Percentiles rank a stretch among this genome's conserved stretches.
phyloP scores from a whole-genome alignment of 2,329 filamentous ascomycete genomes.

The Diaporthe caulivora region DNA sequence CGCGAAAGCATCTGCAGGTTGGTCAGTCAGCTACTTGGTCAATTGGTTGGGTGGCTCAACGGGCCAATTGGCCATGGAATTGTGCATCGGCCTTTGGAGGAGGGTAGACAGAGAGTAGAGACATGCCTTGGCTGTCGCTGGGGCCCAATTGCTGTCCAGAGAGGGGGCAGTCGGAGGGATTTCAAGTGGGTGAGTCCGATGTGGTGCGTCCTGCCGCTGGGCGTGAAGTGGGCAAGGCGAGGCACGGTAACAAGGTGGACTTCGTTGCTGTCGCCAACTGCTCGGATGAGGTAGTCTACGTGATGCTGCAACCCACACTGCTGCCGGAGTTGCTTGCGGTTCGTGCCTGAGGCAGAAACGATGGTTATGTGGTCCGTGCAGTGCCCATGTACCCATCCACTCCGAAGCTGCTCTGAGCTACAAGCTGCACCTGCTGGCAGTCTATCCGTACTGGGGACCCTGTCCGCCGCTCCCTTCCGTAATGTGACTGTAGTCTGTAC shows the following conservation, averaged over 20 bases:
- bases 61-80: neutral
- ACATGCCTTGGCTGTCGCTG: slow-evolving; percentile 51
- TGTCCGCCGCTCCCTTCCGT: neutral
- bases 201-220: slow-evolving; percentile 28
- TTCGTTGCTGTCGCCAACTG: neutral
- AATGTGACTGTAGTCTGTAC: no score
- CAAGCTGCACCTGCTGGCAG: no score
- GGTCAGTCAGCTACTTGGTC: neutral
- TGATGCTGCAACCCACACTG: slow-evolving; percentile 26
- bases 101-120: neutral
- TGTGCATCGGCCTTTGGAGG: neutral
- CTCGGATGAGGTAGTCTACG: neutral
- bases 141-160: slow-evolving; percentile 51
- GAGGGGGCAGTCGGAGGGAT: slow-evolving; percentile 44
- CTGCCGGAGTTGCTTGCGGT: neutral
- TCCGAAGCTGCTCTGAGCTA: slow-evolving; percentile 1
- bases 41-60: neutral
- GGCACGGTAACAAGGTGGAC: slow-evolving; percentile 29
- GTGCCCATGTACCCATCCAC: no score
- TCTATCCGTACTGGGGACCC: no score
- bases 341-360: slow-evolving; percentile 37
- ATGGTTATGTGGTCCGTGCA: neutral
- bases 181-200: neutral
- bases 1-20: slow-evolving; percentile 69
- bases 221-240: neutral